These are phyloP conservation scores for Marasmius oreades DNA, from an alignment of 1,284 basidiomycete species.

Conservation along the genomic window DNA sequence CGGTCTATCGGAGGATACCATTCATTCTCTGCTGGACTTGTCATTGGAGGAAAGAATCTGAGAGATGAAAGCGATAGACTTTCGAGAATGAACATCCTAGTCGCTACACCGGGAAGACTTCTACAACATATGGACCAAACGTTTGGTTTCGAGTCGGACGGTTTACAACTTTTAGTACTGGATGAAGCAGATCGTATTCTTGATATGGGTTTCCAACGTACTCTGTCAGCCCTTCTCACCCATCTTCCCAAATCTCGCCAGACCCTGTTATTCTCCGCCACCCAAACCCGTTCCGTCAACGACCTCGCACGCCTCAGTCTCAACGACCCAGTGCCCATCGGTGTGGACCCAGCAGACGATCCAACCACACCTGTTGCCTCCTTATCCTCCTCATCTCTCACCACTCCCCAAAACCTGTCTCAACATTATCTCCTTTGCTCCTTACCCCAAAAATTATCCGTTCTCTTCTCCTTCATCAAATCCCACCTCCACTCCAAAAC, in stretches of 20 bases:
- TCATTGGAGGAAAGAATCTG: slow-evolving; percentile 95
- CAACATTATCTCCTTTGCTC: slow-evolving; percentile 88
- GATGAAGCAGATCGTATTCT: slow-evolving; percentile 97
- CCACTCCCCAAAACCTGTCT: slow-evolving; percentile 64
- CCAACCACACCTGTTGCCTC: slow-evolving; percentile 45
- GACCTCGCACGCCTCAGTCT: slow-evolving; percentile 91
- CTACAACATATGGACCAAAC: slow-evolving; percentile 99
- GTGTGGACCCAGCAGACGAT: slow-evolving; percentile 48
- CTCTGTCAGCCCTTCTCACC: slow-evolving; percentile 85
- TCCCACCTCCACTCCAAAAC: slow-evolving; percentile 91
- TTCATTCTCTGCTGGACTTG: slow-evolving; percentile 90
- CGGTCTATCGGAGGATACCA: slow-evolving; percentile 90
- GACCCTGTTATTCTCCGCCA: slow-evolving; percentile 95
- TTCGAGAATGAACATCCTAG: slow-evolving; percentile 93
- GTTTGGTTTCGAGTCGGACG: slow-evolving; percentile 88
- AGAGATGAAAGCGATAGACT: slow-evolving; percentile 91
- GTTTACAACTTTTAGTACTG: slow-evolving; percentile 88
- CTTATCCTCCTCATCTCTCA: slow-evolving; percentile 45
- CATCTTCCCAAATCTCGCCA: slow-evolving; percentile 87
- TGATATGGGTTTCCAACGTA: slow-evolving; percentile 93
- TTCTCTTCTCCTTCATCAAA: slow-evolving; percentile 94
- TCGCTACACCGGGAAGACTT: slow-evolving; percentile 93
- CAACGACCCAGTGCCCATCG: slow-evolving; percentile 79
- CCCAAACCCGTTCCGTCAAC: slow-evolving; percentile 88
- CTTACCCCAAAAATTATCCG: slow-evolving; percentile 87